Percentiles rank a stretch among this genome's conserved stretches.
phyloP scores from a whole-genome alignment of 129 eudicot genomes.

The Arctium minus region DNA sequence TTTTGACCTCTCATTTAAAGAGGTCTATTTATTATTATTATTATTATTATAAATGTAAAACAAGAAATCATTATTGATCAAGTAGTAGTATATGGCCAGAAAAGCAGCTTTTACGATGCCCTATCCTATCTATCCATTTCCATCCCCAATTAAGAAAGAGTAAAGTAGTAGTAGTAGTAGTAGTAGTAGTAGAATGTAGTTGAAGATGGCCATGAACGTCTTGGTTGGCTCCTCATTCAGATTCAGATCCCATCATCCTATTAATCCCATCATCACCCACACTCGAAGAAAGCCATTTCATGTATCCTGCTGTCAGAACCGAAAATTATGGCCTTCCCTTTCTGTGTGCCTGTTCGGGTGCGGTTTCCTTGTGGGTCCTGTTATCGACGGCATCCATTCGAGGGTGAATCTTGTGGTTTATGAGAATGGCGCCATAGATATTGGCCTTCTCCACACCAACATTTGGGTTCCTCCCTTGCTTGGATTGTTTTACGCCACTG shows the following conservation, averaged over 20 bases:
- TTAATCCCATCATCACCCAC: background rate
- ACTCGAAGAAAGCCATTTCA: slow-evolving; percentile 5
- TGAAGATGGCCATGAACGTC: slow-evolving; percentile 3
- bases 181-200: background rate
- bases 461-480: slow-evolving; percentile 87
- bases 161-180: too few relatives aligned
- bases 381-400: slow-evolving; percentile 70
- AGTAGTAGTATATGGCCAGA: background rate
- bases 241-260: background rate
- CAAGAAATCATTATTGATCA: background rate
- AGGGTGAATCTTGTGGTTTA: slow-evolving; percentile 67
- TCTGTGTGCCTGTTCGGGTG: slow-evolving; percentile 56
- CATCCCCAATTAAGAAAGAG: background rate
- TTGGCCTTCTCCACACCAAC: slow-evolving; percentile 84
- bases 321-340: slow-evolving; percentile 39
- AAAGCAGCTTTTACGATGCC: background rate
- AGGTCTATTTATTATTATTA: too few relatives aligned
- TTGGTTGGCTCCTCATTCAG: background rate
- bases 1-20: too few relatives aligned
- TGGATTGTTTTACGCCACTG: slow-evolving; percentile 67
- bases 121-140: background rate
- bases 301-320: slow-evolving; percentile 22
- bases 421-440: slow-evolving; percentile 62
- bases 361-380: slow-evolving; percentile 68
- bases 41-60: too few relatives aligned